phyloP scores from a whole-genome alignment of 2,329 filamentous ascomycete genomes.

The Tolypocladium ophioglossoides region DNA sequence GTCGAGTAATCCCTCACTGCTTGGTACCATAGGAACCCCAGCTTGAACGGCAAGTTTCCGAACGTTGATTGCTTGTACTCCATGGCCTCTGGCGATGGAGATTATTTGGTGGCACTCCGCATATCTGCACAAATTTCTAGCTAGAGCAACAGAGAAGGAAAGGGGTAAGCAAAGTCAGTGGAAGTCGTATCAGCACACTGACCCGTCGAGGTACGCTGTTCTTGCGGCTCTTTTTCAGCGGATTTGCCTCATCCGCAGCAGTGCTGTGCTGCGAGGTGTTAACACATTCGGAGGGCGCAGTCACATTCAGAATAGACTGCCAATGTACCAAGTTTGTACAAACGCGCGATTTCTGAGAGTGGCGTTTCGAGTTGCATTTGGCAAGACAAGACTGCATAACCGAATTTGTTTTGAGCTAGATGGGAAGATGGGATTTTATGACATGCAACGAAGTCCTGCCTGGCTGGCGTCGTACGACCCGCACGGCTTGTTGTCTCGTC shows the following conservation, averaged over 20 bases:
- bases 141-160: slow-evolving; percentile 4
- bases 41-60: slow-evolving; percentile 41
- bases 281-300: too few species aligned
- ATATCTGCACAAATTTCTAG: too few species aligned
- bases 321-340: not conserved
- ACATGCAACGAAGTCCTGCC: not conserved
- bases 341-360: not conserved
- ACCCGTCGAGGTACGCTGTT: not conserved
- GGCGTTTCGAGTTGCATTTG: not conserved
- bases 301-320: slow-evolving; percentile 26
- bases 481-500: not conserved
- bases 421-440: not conserved
- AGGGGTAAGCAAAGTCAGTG: not conserved
- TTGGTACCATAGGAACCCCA: slow-evolving; percentile 27
- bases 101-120: slow-evolving; percentile 12
- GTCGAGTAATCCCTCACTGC: slow-evolving; percentile 11
- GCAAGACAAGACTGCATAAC: not conserved
- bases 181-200: not conserved
- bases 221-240: not conserved
- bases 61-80: slow-evolving; percentile 47
- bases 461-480: not conserved
- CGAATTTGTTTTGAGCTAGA: not conserved
- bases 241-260: not conserved
- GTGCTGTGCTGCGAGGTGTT: slow-evolving; percentile 25
- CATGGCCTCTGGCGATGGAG: slow-evolving; percentile 26